phyloP scores from a whole-genome alignment of 2,329 filamentous ascomycete species.

The Pyrenophora seminiperda region DNA sequence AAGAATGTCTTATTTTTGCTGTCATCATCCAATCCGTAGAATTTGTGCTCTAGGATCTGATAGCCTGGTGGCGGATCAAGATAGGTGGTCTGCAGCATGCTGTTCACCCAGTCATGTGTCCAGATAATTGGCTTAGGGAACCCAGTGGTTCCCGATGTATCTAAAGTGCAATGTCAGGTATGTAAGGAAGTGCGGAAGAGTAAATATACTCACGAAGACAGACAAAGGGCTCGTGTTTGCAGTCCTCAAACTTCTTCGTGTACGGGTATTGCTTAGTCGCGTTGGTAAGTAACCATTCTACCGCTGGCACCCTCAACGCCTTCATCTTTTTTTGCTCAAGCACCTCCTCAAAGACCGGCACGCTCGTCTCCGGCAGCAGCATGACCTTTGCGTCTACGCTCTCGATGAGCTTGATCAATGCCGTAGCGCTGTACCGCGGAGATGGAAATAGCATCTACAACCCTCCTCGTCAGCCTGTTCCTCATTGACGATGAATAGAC shows the following conservation, averaged over 20 bases:
- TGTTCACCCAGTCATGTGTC: constrained; percentile 24
- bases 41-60: background rate
- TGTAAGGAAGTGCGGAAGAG: background rate
- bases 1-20: constrained; percentile 1
- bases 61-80: constrained; percentile 7
- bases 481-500: background rate
- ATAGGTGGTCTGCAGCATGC: constrained; percentile 1
- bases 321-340: constrained; percentile 20
- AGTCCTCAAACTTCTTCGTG: constrained; percentile 28
- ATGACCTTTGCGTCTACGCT: constrained; percentile 24
- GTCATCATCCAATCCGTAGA: background rate
- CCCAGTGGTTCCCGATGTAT: constrained; percentile 48
- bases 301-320: constrained; percentile 19
- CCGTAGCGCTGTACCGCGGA: constrained; percentile 27
- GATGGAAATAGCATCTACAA: constrained; percentile 27
- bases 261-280: constrained; percentile 23
- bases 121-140: constrained; percentile 45
- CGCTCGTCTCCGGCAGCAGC: constrained; percentile 17
- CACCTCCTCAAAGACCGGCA: constrained; percentile 18
- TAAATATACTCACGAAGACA: constrained; percentile 25
- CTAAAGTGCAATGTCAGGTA: background rate
- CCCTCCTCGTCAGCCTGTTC: background rate
- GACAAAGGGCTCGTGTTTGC: constrained; percentile 30
- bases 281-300: constrained; percentile 20
- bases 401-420: constrained; percentile 25